Conservation (phyloP, 768 basidiomycete species). For the Termitomyces titanicus region DNA sequence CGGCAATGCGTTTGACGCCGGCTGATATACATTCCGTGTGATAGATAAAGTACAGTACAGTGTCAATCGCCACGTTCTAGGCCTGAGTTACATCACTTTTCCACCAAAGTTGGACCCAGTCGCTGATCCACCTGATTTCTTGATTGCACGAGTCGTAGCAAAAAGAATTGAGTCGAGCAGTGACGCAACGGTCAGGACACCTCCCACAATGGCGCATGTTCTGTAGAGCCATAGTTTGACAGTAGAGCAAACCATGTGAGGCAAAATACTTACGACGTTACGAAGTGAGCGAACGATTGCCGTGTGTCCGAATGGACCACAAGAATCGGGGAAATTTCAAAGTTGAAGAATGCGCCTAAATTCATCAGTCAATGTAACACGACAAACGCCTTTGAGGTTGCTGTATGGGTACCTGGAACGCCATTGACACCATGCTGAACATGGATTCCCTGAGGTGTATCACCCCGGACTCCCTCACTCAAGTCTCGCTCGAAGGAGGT, state of each 20-base stretch:
- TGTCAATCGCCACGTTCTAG: slow-evolving; percentile 1
- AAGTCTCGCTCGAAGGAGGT: slow-evolving; percentile 97
- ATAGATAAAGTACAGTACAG: slow-evolving; percentile 10
- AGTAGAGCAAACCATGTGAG: background rate
- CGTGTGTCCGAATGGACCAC: slow-evolving; percentile 88
- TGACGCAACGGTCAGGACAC: slow-evolving; percentile 92
- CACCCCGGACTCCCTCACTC: slow-evolving; percentile 51
- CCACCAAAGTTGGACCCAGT: slow-evolving; percentile 27
- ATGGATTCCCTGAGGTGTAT: slow-evolving; percentile 60
- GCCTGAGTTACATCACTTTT: slow-evolving; percentile 40
- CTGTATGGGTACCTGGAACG: slow-evolving; percentile 47
- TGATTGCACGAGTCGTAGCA: slow-evolving; percentile 71
- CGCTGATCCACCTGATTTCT: slow-evolving; percentile 45
- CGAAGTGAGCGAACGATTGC: slow-evolving; percentile 96
- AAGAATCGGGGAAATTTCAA: slow-evolving; percentile 95
- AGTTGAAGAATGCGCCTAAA: slow-evolving; percentile 84
- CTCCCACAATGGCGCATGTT: slow-evolving; percentile 96
- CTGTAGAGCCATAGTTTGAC: slow-evolving; percentile 34
- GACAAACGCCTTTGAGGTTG: background rate
- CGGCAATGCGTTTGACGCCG: slow-evolving; percentile 4
- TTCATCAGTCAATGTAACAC: background rate
- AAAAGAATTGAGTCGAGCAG: slow-evolving; percentile 86
- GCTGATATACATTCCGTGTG: slow-evolving; percentile 8
- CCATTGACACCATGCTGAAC: slow-evolving; percentile 73
- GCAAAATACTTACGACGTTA: slow-evolving; percentile 76